Evolutionary conservation across 169 alveolate genomes (phyloP).

Genomic region (Plasmodium vivax): DNA sequence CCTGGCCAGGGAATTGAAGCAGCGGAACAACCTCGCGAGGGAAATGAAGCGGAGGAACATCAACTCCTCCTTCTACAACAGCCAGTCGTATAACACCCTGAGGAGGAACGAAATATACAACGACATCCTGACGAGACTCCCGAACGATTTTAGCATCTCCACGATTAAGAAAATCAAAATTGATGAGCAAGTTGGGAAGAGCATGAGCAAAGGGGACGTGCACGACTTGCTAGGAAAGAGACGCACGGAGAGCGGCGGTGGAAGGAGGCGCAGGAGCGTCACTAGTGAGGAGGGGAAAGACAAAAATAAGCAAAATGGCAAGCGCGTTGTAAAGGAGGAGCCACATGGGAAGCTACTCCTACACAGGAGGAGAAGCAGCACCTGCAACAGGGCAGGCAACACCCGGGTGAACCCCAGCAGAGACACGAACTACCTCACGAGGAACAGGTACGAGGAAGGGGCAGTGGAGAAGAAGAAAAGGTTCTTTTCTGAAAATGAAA

Average conservation of each 20-base stretch:
- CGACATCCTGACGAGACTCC: slow-evolving; percentile 14
- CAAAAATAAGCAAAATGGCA: not conserved
- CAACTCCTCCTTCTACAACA: not conserved
- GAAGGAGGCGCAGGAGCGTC: not conserved
- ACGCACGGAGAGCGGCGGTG: not conserved
- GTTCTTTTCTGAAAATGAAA: slow-evolving; percentile 22
- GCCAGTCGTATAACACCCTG: not conserved
- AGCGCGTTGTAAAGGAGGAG: not conserved
- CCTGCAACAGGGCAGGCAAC: not conserved
- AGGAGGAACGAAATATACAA: slow-evolving; percentile 36
- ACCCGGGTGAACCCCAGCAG: not conserved
- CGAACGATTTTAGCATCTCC: slow-evolving; percentile 26
- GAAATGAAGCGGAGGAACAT: not conserved
- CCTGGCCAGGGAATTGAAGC: too few species aligned
- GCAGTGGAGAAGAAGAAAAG: not conserved
- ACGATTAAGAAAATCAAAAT: slow-evolving; percentile 1
- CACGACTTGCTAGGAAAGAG: not conserved
- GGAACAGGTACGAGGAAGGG: slow-evolving; percentile 14
- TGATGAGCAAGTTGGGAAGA: not conserved
- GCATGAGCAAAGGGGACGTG: not conserved
- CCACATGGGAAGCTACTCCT: not conserved
- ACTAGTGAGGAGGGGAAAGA: not conserved
- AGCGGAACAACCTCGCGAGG: not conserved
- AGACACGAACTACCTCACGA: not conserved
- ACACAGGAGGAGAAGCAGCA: not conserved